phyloP scores from a whole-genome alignment of 2,329 filamentous ascomycete genomes.

The Diaporthe destruens region DNA sequence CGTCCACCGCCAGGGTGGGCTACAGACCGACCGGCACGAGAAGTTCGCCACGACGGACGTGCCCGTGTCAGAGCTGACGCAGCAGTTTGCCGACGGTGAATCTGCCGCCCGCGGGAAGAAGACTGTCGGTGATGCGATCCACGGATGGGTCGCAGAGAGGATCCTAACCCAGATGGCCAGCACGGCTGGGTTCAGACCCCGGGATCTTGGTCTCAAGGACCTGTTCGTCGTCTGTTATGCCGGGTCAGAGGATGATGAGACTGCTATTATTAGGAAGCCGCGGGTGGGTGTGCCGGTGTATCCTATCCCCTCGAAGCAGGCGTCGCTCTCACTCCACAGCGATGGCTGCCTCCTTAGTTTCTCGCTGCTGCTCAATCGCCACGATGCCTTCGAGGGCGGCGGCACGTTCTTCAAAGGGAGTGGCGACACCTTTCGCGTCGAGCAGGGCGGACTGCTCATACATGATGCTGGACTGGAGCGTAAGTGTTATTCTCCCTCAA shows the following conservation, averaged over 20 bases:
- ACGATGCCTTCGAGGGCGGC: slow-evolving; percentile 37
- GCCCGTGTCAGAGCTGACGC: slow-evolving; percentile 35
- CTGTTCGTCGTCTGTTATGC: slow-evolving; percentile 40
- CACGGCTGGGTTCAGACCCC: slow-evolving; percentile 32
- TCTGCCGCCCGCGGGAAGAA: background rate
- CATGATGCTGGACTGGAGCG: slow-evolving; percentile 41
- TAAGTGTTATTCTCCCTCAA: slow-evolving; percentile 7
- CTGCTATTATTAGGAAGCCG: background rate
- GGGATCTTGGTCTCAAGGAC: slow-evolving; percentile 38
- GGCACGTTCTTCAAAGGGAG: slow-evolving; percentile 39
- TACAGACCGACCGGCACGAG: slow-evolving; percentile 38
- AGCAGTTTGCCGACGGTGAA: background rate
- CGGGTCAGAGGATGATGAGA: background rate
- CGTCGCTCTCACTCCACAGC: slow-evolving; percentile 39
- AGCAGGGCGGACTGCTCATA: slow-evolving; percentile 40
- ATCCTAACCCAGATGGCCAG: slow-evolving; percentile 30
- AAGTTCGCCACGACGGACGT: slow-evolving; percentile 41
- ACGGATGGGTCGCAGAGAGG: slow-evolving; percentile 21
- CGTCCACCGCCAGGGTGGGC: slow-evolving; percentile 31
- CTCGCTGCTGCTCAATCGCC: slow-evolving; percentile 39
- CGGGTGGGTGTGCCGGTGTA: background rate
- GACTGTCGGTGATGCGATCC: slow-evolving; percentile 22
- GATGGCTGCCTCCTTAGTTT: slow-evolving; percentile 40
- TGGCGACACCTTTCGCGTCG: slow-evolving; percentile 35
- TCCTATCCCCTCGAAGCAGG: slow-evolving; percentile 39